Percentiles rank a stretch among this genome's conserved stretches.
Conservation (phyloP, 2,329 filamentous ascomycete genomes). For the Diaporthe ampelina region DNA sequence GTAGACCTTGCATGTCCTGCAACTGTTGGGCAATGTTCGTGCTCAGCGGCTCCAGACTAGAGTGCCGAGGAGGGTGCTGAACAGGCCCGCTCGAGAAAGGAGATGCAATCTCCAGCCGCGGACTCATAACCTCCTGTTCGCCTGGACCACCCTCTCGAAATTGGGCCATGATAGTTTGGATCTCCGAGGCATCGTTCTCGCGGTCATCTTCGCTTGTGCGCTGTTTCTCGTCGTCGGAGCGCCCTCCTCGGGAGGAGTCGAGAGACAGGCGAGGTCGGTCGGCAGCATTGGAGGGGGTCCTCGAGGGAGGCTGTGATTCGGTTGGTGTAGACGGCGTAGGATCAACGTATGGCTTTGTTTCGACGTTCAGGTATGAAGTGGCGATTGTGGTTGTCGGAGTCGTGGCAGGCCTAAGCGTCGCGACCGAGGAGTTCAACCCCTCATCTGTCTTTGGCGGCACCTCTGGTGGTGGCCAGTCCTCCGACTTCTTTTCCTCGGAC, state of each 20-base stretch:
- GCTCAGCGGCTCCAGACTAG: constrained; percentile 83
- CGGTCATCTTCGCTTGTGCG: constrained; percentile 73
- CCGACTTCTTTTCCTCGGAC: not conserved
- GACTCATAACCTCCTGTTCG: constrained; percentile 92
- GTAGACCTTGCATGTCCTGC: constrained; percentile 61
- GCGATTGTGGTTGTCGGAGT: constrained; percentile 53
- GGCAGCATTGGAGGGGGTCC: constrained; percentile 69
- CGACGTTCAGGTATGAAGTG: constrained; percentile 62
- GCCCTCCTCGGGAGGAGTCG: constrained; percentile 66
- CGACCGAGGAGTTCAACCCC: constrained; percentile 60
- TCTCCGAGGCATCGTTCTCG: constrained; percentile 84
- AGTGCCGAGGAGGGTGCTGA: constrained; percentile 85
- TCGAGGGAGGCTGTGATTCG: constrained; percentile 68
- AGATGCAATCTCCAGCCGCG: constrained; percentile 84
- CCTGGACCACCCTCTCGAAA: constrained; percentile 83
- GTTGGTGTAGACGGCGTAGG: constrained; percentile 70
- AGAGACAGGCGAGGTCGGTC: constrained; percentile 60
- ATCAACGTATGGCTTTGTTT: constrained; percentile 65
- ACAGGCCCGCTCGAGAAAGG: constrained; percentile 74
- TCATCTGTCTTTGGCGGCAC: constrained; percentile 36
- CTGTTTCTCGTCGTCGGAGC: constrained; percentile 71
- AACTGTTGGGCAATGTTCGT: constrained; percentile 63
- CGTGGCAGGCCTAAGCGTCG: constrained; percentile 63
- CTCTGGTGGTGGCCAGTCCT: constrained; percentile 25
- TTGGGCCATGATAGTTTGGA: constrained; percentile 98